Conservation (phyloP, 1,139 yeast genomes). For the Zygosaccharomyces pseudobailii region DNA sequence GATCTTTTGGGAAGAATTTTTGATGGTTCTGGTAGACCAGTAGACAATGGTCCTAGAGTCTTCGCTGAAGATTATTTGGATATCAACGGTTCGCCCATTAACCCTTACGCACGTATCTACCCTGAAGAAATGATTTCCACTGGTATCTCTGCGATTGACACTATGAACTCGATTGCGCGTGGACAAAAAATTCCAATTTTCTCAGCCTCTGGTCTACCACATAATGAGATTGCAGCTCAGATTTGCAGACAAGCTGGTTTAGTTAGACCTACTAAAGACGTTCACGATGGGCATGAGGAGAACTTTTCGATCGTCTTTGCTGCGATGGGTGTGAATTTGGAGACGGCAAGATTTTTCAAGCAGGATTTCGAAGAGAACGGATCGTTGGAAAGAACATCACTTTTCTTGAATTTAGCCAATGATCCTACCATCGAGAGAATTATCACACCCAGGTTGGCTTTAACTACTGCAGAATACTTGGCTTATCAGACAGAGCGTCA, state of each 20-base stretch:
- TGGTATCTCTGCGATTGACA: constrained; percentile 96
- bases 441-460: constrained; percentile 98
- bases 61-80: constrained; percentile 98
- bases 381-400: constrained; percentile 92
- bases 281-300: constrained; percentile 99
- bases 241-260: constrained; percentile 99
- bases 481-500: constrained; percentile 99
- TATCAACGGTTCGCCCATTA: constrained; percentile 97
- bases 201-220: constrained; percentile 98
- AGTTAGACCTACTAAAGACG: constrained; percentile 98
- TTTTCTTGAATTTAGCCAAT: constrained; percentile 94
- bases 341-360: constrained; percentile 89
- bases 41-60: constrained; percentile 96
- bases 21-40: constrained; percentile 98
- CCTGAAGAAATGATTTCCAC: constrained; percentile 99
- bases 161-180: constrained; percentile 99
- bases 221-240: constrained; percentile 98
- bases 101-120: constrained; percentile 95
- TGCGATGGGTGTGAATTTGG: constrained; percentile 95
- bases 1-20: constrained; percentile 97
- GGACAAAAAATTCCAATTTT: constrained; percentile 99
- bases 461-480: constrained; percentile 96
- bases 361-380: constrained; percentile 99
- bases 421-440: constrained; percentile 99
- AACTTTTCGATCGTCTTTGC: constrained; percentile 98